phyloP scores from a whole-genome alignment of 192 early-diverging fungal species.

The Entophlyctis helioformis region DNA sequence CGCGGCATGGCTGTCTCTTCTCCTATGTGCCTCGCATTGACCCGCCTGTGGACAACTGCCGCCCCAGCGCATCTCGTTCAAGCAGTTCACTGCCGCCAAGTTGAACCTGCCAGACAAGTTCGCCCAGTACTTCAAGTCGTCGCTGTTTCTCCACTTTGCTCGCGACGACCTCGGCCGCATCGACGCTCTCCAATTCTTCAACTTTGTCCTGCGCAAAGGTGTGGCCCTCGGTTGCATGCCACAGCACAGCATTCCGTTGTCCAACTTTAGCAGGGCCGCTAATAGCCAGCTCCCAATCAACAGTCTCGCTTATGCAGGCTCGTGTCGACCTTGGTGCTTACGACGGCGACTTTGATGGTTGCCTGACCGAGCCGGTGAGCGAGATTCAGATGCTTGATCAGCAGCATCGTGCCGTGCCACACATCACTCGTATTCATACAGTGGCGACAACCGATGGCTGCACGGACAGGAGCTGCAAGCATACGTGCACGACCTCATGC shows the following conservation, averaged over 20 bases:
- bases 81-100: slow-evolving; percentile 10
- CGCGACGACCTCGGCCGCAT: slow-evolving; percentile 17
- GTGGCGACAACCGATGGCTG: too few relatives aligned
- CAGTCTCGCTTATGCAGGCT: slow-evolving; percentile 34
- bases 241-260: not conserved
- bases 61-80: slow-evolving; percentile 14
- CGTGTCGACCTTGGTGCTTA: slow-evolving; percentile 26
- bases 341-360: slow-evolving; percentile 32
- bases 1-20: not conserved
- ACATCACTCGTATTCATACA: not conserved
- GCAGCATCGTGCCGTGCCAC: not conserved
- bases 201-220: slow-evolving; percentile 37
- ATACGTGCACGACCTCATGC: slow-evolving; percentile 36
- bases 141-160: slow-evolving; percentile 23
- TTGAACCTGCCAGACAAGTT: slow-evolving; percentile 16
- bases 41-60: too few relatives aligned
- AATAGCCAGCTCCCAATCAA: not conserved
- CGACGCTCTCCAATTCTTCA: slow-evolving; percentile 22
- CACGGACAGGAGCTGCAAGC: slow-evolving; percentile 17
- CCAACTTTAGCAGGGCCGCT: not conserved
- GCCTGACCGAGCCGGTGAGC: slow-evolving; percentile 25
- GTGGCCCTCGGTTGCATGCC: not conserved
- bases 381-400: not conserved
- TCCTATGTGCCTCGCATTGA: not conserved
- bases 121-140: slow-evolving; percentile 17